phyloP scores from a whole-genome alignment of 345 rosid species.

The Corchorus capsularis region DNA sequence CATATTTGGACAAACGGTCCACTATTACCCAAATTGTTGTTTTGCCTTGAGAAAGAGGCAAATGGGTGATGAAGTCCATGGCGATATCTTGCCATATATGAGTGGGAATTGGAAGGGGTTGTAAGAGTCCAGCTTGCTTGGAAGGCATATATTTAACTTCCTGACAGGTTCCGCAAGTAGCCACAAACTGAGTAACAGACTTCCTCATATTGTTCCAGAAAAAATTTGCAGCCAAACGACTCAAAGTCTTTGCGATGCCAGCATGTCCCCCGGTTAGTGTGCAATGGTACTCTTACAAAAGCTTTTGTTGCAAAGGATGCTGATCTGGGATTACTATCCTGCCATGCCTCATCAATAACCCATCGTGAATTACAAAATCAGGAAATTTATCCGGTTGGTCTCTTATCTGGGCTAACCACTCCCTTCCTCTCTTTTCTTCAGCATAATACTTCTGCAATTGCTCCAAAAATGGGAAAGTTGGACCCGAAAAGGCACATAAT shows the following conservation, averaged over 20 bases:
- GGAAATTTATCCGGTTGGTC: too few species aligned
- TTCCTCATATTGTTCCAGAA: background rate
- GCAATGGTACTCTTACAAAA: too few species aligned
- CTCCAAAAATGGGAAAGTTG: background rate
- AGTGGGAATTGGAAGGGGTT: background rate
- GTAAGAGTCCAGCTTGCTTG: background rate
- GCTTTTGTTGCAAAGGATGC: too few species aligned
- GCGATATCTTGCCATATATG: background rate
- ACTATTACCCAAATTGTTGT: background rate
- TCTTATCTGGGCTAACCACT: too few species aligned
- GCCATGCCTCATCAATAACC: too few species aligned
- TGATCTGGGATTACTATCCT: too few species aligned
- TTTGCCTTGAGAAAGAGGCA: background rate
- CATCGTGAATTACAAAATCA: too few species aligned
- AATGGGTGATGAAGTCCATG: background rate
- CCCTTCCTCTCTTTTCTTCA: accelerated
- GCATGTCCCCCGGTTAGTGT: too few species aligned
- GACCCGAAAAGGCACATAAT: background rate
- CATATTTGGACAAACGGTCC: background rate
- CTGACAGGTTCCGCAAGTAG: background rate
- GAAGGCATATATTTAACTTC: background rate
- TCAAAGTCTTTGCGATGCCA: too few species aligned
- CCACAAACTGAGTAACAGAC: background rate
- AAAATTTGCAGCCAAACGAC: too few species aligned
- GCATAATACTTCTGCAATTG: background rate